Conservation (phyloP, 2,329 filamentous ascomycete genomes). For the Graphilbum fragrans region DNA sequence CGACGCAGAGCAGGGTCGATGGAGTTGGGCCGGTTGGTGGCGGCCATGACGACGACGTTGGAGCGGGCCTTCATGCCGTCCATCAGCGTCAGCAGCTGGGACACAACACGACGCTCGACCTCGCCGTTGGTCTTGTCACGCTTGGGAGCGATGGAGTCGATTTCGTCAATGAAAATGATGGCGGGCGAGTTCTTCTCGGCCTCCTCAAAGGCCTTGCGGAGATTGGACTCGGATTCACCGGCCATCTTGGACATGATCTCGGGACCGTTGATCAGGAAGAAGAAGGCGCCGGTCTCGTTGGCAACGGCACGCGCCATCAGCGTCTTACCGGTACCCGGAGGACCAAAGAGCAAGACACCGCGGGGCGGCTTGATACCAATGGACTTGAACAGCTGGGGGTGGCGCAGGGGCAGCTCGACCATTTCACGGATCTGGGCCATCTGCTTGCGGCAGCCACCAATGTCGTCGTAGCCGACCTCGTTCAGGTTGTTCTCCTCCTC, state of each 20-base stretch:
- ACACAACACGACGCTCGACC: conserved; percentile 96
- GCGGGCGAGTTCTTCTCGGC: conserved; percentile 98
- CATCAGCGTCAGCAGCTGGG: conserved; percentile 91
- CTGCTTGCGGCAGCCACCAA: conserved; percentile 98
- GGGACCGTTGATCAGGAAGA: conserved; percentile 98
- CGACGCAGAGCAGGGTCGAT: conserved; percentile 96
- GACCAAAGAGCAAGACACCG: conserved; percentile 92
- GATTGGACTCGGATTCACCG: conserved; percentile 95
- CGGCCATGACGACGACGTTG: conserved; percentile 98
- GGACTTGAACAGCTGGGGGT: conserved; percentile 98
- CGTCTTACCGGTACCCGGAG: conserved; percentile 98
- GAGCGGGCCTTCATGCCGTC: conserved; percentile 99
- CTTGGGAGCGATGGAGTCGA: conserved; percentile 98
- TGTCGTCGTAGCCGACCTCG: conserved; percentile 98
- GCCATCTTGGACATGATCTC: conserved; percentile 99
- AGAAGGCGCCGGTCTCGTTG: conserved; percentile 98
- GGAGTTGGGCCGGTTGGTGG: conserved; percentile 96
- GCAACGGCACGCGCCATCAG: conserved; percentile 97
- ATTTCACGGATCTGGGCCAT: conserved; percentile 99
- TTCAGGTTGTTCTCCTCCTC: conserved; percentile 99
- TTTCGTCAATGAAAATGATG: conserved; percentile 99
- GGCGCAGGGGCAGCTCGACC: conserved; percentile 90
- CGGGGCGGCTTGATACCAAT: conserved; percentile 99
- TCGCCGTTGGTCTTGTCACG: conserved; percentile 99
- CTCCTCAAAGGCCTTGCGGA: conserved; percentile 98